These are phyloP conservation scores for Camelina neglecta DNA, from an alignment of 345 rosid species.

Conservation along the genomic window DNA sequence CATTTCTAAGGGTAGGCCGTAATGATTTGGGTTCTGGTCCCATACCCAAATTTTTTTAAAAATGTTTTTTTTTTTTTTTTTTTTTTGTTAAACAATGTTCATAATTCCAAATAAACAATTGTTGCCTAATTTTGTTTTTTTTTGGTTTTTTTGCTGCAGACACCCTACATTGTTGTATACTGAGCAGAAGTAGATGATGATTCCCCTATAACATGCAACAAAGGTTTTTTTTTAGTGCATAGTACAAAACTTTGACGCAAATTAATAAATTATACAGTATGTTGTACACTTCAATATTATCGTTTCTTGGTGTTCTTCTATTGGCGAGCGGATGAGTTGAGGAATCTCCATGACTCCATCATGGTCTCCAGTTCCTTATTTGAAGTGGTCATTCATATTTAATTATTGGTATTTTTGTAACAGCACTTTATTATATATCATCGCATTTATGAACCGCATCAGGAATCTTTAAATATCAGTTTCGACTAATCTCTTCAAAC, in stretches of 20 bases:
- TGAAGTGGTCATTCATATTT: neutral
- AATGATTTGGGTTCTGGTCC: neutral
- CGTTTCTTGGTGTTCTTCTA: neutral
- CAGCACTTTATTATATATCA: neutral
- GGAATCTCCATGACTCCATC: neutral
- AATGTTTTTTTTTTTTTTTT: too few relatives aligned
- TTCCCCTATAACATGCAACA: neutral
- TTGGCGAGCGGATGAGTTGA: neutral
- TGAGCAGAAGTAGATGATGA: neutral
- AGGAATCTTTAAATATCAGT: neutral
- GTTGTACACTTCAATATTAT: too few relatives aligned
- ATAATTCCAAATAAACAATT: too few relatives aligned
- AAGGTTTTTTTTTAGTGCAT: neutral
- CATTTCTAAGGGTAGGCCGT: neutral
- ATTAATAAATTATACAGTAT: neutral
- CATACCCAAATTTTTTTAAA: neutral
- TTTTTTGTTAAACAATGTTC: too few relatives aligned
- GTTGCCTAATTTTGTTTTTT: too few relatives aligned
- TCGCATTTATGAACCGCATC: slow-evolving; percentile 9
- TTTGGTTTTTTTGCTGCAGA: too few relatives aligned
- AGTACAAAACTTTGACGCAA: neutral
- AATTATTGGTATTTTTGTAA: neutral
- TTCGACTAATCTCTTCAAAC: neutral
- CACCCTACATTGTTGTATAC: neutral
- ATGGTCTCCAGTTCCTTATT: neutral